A percentile compares a stretch with the other conserved stretches of the same genome.
Conservation (phyloP, 75 land plant genomes). For the Selaginella tamariscina region DNA sequence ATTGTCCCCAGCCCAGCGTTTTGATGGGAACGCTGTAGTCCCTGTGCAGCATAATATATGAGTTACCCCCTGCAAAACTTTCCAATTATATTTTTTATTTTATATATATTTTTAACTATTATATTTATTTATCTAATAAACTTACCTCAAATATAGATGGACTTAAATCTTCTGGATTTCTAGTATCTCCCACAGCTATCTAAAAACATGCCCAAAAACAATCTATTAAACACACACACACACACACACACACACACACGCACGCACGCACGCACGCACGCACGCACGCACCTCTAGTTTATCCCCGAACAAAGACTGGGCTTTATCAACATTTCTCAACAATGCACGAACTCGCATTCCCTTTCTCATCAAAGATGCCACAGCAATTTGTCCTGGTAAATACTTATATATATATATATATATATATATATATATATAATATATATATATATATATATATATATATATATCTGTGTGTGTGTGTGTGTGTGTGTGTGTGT, state of each 20-base stretch:
- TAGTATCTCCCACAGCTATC: not conserved
- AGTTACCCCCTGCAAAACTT: conserved; percentile 9
- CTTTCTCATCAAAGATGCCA: not conserved
- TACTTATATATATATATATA: too few relatives aligned
- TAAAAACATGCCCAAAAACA: too few relatives aligned
- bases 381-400: conserved; percentile 7
- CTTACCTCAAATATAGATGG: not conserved
- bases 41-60: conserved; percentile 13
- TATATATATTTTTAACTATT: too few relatives aligned
- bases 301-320: conserved; percentile 4
- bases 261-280: too few relatives aligned
- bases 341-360: not conserved
- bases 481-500: too few relatives aligned
- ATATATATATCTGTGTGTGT: too few relatives aligned
- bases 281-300: not conserved
- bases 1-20: conserved; percentile 11
- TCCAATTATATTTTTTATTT: too few relatives aligned
- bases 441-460: too few relatives aligned
- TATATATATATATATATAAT: too few relatives aligned
- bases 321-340: not conserved
- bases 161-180: not conserved
- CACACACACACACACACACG: too few relatives aligned
- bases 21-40: conserved; percentile 6
- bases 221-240: too few relatives aligned
- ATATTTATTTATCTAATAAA: too few relatives aligned